Base-by-base conservation (phyloP, 2,329 filamentous ascomycete species). In the Arthrobotrys iridis region DNA sequence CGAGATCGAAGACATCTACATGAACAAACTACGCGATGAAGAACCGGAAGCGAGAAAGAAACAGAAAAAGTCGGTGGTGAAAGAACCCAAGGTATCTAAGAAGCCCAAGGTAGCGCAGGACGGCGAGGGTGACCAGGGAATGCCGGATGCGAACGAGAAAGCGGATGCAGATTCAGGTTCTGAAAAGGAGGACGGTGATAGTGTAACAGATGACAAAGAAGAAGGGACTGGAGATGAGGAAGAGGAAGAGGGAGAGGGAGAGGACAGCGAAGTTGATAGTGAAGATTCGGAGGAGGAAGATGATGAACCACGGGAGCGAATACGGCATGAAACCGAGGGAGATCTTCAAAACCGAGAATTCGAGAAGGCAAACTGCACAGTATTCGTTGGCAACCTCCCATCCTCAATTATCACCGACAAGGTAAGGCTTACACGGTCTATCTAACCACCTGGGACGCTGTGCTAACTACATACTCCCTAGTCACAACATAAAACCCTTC, bases 361-460 rank as follows among this genome's bases (percentile, higher is more conserved):
- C 1, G 92, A 96, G 70, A 97, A 96, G 84, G 91, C 94, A 6
- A 88, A 88, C 70, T 91, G 95, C 67, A 99, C 95, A 4, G 89
- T 98, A 43, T 99, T 98, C 83, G 85, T 99, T 10, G 91, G 91
- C 80, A 99, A 99, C 80, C 92, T 99, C 48, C 93, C 93, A 11
- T 90, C 87, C 20, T 85, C 90, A 60, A 93, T 92, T 43, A 92
- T 98, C 80, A 91, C 89, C 55, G 93, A 91, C 26, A 96, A 96
- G 80, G 83, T 89, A 1, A 33, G 93, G 92, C 28, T 22, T 87
- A n/a, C 93, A 92, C 0, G 90, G 93, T 80, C 85, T 96, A 57
- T 84, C 86, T 65, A 82, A 82, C 40, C 81, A 85, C 82, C 78
- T 85, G 81, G 79, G 84, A 77, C 85, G 82, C 81, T 0, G 86